A percentile compares a stretch with the other conserved stretches of the same genome.
phyloP scores from a whole-genome alignment of 768 basidiomycete species.

The Goffeauzyma gilvescens region DNA sequence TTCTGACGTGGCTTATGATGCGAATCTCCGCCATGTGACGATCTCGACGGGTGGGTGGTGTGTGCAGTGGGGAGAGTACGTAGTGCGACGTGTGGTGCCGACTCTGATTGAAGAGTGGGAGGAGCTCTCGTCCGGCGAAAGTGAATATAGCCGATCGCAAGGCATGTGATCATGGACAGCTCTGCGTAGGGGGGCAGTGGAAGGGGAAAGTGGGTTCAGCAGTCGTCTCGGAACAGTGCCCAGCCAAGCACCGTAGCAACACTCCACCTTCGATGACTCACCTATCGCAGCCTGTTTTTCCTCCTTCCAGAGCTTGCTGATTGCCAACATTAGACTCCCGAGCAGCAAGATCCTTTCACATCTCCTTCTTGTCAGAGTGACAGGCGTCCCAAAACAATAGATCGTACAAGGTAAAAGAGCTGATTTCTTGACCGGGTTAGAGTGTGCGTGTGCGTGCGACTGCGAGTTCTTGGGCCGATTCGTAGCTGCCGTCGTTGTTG shows the following conservation, averaged over 20 bases:
- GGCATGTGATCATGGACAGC: background rate
- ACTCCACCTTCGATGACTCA: background rate
- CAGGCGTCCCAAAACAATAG: too few species aligned
- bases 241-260: background rate
- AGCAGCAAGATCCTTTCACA: constrained; percentile 22
- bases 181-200: background rate
- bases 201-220: background rate
- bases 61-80: background rate
- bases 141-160: background rate
- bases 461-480: too few species aligned
- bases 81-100: background rate
- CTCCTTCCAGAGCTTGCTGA: constrained; percentile 18
- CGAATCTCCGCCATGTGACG: background rate
- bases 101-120: background rate
- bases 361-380: constrained; percentile 15
- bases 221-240: too few species aligned
- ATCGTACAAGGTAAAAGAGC: too few species aligned
- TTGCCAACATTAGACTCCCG: constrained; percentile 12
- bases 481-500: too few species aligned
- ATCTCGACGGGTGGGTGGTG: background rate
- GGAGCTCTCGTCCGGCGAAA: background rate
- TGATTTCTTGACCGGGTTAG: too few species aligned
- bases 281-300: constrained; percentile 20
- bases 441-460: too few species aligned
- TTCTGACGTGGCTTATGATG: background rate